These are phyloP conservation scores for Lipomyces oligophaga DNA, from an alignment of 805 yeast genomes.

Conservation along the genomic window DNA sequence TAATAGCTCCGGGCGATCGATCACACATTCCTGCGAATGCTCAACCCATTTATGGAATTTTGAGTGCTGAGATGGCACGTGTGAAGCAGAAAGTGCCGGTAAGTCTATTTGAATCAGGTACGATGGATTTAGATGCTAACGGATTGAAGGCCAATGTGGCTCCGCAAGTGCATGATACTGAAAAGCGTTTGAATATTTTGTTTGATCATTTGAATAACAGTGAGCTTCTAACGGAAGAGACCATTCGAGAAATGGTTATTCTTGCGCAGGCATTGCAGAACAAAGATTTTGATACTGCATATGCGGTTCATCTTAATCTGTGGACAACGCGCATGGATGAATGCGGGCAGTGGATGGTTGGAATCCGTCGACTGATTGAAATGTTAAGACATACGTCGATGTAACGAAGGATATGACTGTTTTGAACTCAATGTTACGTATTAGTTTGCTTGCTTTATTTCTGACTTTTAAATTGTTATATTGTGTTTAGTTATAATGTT, in stretches of 20 bases:
- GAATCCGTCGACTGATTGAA: slow-evolving; percentile 80
- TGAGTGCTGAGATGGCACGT: slow-evolving; percentile 53
- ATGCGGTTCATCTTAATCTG: slow-evolving; percentile 48
- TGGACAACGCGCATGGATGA: slow-evolving; percentile 64
- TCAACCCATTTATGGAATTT: slow-evolving; percentile 54
- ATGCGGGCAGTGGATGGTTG: slow-evolving; percentile 88
- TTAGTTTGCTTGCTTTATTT: too few relatives aligned
- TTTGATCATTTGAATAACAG: slow-evolving; percentile 74
- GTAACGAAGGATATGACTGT: too few relatives aligned
- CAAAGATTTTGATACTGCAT: slow-evolving; percentile 59
- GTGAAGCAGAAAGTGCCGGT: slow-evolving; percentile 74
- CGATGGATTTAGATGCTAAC: not conserved
- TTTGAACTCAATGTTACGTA: too few relatives aligned
- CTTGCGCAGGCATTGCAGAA: slow-evolving; percentile 50
- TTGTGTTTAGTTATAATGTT: too few relatives aligned
- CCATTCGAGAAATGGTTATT: slow-evolving; percentile 50
- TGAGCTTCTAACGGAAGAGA: slow-evolving; percentile 57
- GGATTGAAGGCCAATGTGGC: slow-evolving; percentile 46
- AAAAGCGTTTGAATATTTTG: slow-evolving; percentile 70
- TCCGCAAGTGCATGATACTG: slow-evolving; percentile 75
- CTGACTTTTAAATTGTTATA: too few relatives aligned
- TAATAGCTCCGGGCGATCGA: slow-evolving; percentile 57
- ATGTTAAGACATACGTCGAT: slow-evolving; percentile 48
- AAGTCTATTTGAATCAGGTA: not conserved
- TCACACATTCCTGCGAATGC: slow-evolving; percentile 59